Percentiles rank a stretch among this genome's conserved stretches.
These are phyloP conservation scores for Larix kaempferi DNA, from an alignment of 75 land plant species.

Conservation along the genomic window DNA sequence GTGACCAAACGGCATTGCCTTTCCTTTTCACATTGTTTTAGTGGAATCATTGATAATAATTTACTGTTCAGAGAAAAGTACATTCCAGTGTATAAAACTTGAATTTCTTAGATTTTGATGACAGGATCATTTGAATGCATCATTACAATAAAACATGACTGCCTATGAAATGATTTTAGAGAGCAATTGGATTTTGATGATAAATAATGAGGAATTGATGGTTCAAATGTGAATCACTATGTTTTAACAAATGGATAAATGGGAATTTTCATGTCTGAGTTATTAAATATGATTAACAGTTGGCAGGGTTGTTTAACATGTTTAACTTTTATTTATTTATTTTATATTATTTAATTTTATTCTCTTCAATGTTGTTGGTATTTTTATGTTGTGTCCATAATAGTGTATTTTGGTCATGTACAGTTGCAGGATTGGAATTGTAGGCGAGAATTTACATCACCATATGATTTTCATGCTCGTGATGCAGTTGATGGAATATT, in stretches of 20 bases:
- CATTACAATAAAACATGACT: neutral
- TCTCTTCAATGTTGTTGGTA: neutral
- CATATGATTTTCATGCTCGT: constrained; percentile 77
- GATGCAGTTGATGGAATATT: constrained; percentile 80
- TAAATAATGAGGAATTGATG: neutral
- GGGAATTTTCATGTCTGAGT: neutral
- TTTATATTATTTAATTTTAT: neutral
- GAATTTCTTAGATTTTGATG: neutral
- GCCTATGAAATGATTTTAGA: neutral
- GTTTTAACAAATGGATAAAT: neutral
- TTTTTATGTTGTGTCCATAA: neutral
- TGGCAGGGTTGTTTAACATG: neutral
- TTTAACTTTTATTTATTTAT: neutral
- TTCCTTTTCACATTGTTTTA: neutral
- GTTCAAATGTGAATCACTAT: neutral
- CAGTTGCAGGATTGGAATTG: constrained; percentile 97
- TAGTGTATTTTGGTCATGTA: neutral
- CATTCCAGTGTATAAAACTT: neutral
- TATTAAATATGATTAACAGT: neutral
- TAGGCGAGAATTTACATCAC: constrained; percentile 67
- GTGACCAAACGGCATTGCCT: neutral
- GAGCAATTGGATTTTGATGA: neutral
- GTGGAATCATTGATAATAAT: neutral
- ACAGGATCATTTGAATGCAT: neutral
- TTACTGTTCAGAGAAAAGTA: neutral